These are phyloP conservation scores for Russula olivacea DNA, from an alignment of 768 basidiomycete species.

Conservation along the genomic window DNA sequence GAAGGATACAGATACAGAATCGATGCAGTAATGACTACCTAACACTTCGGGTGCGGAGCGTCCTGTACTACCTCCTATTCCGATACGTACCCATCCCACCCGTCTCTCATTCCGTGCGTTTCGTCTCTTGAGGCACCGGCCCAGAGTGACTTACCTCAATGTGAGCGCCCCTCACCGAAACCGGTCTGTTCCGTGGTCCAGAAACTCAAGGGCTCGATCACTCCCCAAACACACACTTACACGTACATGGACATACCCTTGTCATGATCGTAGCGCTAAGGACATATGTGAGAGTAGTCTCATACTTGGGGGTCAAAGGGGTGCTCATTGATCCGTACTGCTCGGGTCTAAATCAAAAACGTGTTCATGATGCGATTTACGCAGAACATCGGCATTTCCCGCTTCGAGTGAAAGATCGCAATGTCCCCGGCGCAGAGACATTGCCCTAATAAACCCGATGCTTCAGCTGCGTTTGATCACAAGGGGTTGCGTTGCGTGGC, in stretches of 20 bases:
- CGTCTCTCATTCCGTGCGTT: constrained; percentile 7
- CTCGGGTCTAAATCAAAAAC: constrained; percentile 18
- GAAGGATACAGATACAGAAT: background rate
- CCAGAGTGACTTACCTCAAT: constrained; percentile 8
- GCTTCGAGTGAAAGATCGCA: constrained; percentile 5
- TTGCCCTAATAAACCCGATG: constrained; percentile 11
- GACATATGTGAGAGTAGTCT: background rate
- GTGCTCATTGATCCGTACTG: constrained; percentile 7
- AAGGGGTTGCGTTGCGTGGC: constrained; percentile 1
- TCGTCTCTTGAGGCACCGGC: constrained; percentile 1
- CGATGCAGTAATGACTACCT: background rate
- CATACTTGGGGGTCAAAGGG: background rate
- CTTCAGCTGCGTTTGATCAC: constrained; percentile 20
- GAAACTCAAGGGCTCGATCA: background rate
- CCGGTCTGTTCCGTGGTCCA: constrained; percentile 13
- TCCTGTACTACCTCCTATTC: background rate
- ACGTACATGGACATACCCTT: background rate
- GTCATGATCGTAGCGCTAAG: background rate
- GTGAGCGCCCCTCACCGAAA: background rate
- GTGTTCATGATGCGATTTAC: constrained; percentile 21
- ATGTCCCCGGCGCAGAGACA: constrained; percentile 6
- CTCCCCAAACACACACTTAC: background rate
- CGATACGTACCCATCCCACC: background rate
- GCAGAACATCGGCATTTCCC: constrained; percentile 15
- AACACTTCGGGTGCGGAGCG: background rate